Percentiles rank a stretch among this genome's conserved stretches.
Evolutionary conservation across 2,329 filamentous ascomycete genomes (phyloP).

Genomic region (Metarhizium anisopliae): DNA sequence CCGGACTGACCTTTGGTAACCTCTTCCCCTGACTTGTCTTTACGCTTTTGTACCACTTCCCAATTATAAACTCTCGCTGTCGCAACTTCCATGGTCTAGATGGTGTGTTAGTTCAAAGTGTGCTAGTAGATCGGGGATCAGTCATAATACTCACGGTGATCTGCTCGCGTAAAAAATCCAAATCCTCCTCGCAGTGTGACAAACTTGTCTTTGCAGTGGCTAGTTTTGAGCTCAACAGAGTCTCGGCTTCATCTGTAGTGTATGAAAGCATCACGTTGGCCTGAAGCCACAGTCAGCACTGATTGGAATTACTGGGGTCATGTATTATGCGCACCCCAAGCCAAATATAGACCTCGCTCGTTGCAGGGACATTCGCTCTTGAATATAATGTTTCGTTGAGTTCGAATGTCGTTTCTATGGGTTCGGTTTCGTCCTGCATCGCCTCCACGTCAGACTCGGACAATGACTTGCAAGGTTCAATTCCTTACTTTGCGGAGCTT

Average conservation of each 20-base stretch:
- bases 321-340: conserved; percentile 57
- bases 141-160: conserved; percentile 62
- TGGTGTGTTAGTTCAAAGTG: conserved; percentile 7
- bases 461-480: neutral
- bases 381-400: conserved; percentile 93
- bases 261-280: conserved; percentile 98
- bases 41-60: conserved; percentile 92
- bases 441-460: neutral
- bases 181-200: conserved; percentile 86
- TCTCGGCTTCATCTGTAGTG: conserved; percentile 77
- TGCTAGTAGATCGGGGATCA: neutral
- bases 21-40: conserved; percentile 67
- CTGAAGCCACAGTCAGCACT: conserved; percentile 26
- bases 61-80: conserved; percentile 98
- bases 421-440: conserved; percentile 44
- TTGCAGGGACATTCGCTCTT: conserved; percentile 71
- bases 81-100: conserved; percentile 90
- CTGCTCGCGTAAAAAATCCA: conserved; percentile 92
- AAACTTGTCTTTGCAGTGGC: conserved; percentile 70
- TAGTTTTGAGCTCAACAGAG: conserved; percentile 68
- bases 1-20: conserved; percentile 30
- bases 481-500: conserved; percentile 59
- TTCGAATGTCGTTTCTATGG: conserved; percentile 88
- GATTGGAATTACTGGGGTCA: neutral
- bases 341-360: conserved; percentile 93